phyloP scores from a whole-genome alignment of 495 filamentous ascomycete species.

The Hypoxylon trugodes region DNA sequence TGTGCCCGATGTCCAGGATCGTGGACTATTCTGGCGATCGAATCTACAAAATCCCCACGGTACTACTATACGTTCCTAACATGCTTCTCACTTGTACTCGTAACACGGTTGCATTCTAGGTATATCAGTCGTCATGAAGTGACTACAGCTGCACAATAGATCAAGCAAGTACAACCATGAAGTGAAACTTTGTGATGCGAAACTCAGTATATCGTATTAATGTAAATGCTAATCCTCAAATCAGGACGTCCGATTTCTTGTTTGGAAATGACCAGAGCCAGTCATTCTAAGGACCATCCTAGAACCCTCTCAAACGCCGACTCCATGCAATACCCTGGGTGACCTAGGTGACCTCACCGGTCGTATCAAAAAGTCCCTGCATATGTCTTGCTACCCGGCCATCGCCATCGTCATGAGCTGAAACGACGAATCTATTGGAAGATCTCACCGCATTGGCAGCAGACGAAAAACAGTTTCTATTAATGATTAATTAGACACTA shows the following conservation, averaged over 20 bases:
- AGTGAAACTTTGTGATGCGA: background rate
- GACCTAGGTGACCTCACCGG: conserved; percentile 27
- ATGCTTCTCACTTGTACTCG: background rate
- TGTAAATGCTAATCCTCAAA: background rate
- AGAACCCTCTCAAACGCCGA: conserved; percentile 37
- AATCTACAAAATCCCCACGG: conserved; percentile 14
- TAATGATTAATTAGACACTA: conserved; percentile 36
- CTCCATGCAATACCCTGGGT: conserved; percentile 29
- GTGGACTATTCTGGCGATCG: background rate
- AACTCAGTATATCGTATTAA: conserved; percentile 15
- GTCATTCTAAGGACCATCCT: background rate
- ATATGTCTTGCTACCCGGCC: conserved; percentile 32
- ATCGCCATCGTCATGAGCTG: background rate
- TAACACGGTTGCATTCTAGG: background rate
- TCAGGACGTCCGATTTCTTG: conserved; percentile 1
- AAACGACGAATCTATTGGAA: conserved; percentile 64
- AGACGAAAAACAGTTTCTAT: conserved; percentile 98
- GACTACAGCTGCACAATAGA: background rate
- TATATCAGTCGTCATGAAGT: background rate
- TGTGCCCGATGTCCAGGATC: background rate
- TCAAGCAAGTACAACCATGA: background rate
- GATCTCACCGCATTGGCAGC: conserved; percentile 89
- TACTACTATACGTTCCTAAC: conserved; percentile 9
- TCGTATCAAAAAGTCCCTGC: conserved; percentile 28
- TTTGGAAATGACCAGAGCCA: background rate